A percentile compares a stretch with the other conserved stretches of the same genome.
These are phyloP conservation scores for Calonectria naviculata DNA, from an alignment of 2,329 filamentous ascomycete genomes.

Conservation along the genomic window DNA sequence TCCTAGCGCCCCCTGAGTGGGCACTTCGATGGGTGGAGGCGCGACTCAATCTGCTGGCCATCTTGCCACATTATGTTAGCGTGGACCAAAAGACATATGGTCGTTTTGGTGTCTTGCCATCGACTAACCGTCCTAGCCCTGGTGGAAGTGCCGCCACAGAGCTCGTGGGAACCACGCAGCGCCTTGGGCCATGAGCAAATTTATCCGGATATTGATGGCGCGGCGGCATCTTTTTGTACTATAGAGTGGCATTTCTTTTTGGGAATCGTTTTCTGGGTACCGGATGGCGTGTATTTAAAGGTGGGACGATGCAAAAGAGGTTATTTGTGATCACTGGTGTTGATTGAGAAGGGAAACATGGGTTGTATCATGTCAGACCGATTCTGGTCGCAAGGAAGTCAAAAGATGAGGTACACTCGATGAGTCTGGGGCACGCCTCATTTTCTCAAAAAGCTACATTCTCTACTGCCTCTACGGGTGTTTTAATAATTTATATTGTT, in stretches of 20 bases:
- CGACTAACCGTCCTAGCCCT: constrained; percentile 52
- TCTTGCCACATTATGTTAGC: constrained; percentile 91
- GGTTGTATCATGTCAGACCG: background rate
- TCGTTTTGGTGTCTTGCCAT: constrained; percentile 87
- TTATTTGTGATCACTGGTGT: background rate
- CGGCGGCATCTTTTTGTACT: constrained; percentile 23
- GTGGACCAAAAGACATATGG: constrained; percentile 97
- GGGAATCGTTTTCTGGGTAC: constrained; percentile 16
- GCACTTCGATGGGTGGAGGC: constrained; percentile 88
- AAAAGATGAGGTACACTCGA: no score
- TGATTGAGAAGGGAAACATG: background rate
- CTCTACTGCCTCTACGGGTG: no score
- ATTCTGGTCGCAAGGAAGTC: background rate
- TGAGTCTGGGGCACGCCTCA: background rate
- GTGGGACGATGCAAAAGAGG: constrained; percentile 5
- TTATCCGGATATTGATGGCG: constrained; percentile 4
- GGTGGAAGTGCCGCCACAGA: constrained; percentile 64
- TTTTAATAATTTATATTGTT: background rate
- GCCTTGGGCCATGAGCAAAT: constrained; percentile 71
- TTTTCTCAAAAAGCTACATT: background rate
- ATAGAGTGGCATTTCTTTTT: constrained; percentile 22
- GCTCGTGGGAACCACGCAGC: constrained; percentile 71
- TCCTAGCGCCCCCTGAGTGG: constrained; percentile 90
- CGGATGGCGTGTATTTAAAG: constrained; percentile 20
- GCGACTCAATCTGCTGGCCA: constrained; percentile 85